phyloP scores from a whole-genome alignment of 2,329 filamentous ascomycete species.

The Claviceps pusilla region DNA sequence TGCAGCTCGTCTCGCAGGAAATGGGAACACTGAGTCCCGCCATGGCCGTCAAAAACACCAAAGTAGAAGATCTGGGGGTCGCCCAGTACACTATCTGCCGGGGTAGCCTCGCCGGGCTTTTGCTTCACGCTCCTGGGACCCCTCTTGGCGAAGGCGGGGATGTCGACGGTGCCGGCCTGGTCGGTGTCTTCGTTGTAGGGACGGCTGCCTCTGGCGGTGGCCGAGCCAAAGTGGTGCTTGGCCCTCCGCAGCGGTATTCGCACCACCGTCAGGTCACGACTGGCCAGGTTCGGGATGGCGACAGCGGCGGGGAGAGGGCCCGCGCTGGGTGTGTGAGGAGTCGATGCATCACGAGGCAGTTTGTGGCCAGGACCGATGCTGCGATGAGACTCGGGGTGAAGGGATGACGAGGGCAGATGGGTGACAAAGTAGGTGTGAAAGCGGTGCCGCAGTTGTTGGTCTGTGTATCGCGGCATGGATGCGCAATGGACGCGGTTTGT shows the following conservation, averaged over 20 bases:
- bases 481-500: neutral
- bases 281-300: conserved; percentile 43
- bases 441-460: conserved; percentile 9
- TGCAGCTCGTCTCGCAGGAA: conserved; percentile 78
- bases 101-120: conserved; percentile 44
- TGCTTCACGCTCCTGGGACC: conserved; percentile 49
- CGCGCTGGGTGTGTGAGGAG: conserved; percentile 49
- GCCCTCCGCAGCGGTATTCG: conserved; percentile 85
- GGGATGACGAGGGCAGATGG: conserved; percentile 80
- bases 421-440: conserved; percentile 98
- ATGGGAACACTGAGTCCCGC: conserved; percentile 73
- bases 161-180: conserved; percentile 83
- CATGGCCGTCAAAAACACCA: conserved; percentile 90
- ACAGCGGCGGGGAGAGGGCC: conserved; percentile 41
- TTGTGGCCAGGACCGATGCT: conserved; percentile 59
- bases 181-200: conserved; percentile 88
- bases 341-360: conserved; percentile 70
- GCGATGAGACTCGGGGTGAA: conserved; percentile 69
- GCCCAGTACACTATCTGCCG: conserved; percentile 62
- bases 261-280: conserved; percentile 77
- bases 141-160: conserved; percentile 82
- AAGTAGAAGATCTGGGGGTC: conserved; percentile 98
- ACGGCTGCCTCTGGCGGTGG: conserved; percentile 63
- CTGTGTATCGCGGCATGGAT: neutral
- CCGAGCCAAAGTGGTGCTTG: conserved; percentile 87